These are phyloP conservation scores for Rhazya stricta DNA, from an alignment of 257 asterid genomes.

Conservation along the genomic window DNA sequence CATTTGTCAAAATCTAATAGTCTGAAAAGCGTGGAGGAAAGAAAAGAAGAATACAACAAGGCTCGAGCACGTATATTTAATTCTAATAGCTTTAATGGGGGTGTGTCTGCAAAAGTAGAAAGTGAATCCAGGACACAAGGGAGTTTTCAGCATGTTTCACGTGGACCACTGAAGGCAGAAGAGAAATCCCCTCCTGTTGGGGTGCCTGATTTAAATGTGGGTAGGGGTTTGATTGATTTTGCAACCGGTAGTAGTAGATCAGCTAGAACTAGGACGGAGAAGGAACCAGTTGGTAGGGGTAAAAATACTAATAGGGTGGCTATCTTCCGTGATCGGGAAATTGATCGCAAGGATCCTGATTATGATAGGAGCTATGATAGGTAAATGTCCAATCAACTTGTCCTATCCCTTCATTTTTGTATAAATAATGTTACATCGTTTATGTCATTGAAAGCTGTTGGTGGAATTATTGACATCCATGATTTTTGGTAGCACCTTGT, in stretches of 20 bases:
- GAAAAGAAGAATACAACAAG: slow-evolving; percentile 92
- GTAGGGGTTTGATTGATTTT: slow-evolving; percentile 60
- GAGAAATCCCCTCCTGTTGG: slow-evolving; percentile 43
- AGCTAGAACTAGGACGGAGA: slow-evolving; percentile 71
- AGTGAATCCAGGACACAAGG: slow-evolving; percentile 59
- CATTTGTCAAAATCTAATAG: slow-evolving; percentile 55
- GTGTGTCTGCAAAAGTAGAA: slow-evolving; percentile 51
- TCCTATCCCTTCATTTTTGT: not conserved
- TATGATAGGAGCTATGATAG: slow-evolving; percentile 91
- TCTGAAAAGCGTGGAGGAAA: slow-evolving; percentile 89
- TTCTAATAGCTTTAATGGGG: slow-evolving; percentile 57
- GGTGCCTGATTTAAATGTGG: slow-evolving; percentile 43
- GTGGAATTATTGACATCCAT: not conserved
- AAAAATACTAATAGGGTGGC: slow-evolving; percentile 76
- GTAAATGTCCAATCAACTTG: slow-evolving; percentile 23
- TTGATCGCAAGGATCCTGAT: slow-evolving; percentile 95
- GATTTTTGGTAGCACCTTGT: not conserved
- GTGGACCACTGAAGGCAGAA: slow-evolving; percentile 45
- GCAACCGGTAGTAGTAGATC: slow-evolving; percentile 65
- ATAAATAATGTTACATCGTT: not conserved
- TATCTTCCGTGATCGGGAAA: slow-evolving; percentile 87
- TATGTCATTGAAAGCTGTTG: not conserved
- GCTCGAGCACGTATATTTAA: slow-evolving; percentile 97
- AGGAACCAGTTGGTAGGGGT: slow-evolving; percentile 63
- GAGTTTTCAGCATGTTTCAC: slow-evolving; percentile 46